Base-by-base conservation (phyloP, 768 basidiomycete genomes). In the Mycena belliarum region DNA sequence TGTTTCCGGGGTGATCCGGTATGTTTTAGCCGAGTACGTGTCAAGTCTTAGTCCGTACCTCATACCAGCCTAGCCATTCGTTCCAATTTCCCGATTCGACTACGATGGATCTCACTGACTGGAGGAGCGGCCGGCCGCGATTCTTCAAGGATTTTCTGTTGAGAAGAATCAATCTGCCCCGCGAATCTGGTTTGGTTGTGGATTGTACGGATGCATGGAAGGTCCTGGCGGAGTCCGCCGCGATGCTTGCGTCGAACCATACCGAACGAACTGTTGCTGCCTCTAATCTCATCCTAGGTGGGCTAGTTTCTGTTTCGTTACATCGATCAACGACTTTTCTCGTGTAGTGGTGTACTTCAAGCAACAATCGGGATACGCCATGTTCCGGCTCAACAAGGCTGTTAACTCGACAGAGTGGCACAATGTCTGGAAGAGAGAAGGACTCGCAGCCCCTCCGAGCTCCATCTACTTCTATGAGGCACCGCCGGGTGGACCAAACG, bases 261-360 rank as follows among this genome's bases (percentile, higher is more conserved):
- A 28, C 23, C 25, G 53, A 60, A 15, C 47, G 41, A 15, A 12
- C 25, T 11, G 3, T 55, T 2, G 44, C 10, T 6, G 49, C 59
- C 37, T 47, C 46, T 16, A 47, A 55, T 25, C 59, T 60, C 14
- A 60, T 60, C 14, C 49, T 60, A 24, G 43, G 59, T 60, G 10
- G 16, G 59, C 18, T n/a, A 18, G 10, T 18, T 12, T 20, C 38
- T 32, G 2, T n/a, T 25, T 43, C 23, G 21, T 16, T 4, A 44
- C 18, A 24, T 46, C 23, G 6, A 28, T 15, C 4, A 44, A 32
- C 44, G 14, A 33, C 35, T 4, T 10, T n/a, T n/a, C n/a, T n/a
- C n/a, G n/a, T 6, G 14, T 32, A 60, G 59, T 60, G 16, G 59
- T 60, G 14, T 60, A 60, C 46, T 55, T 55, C 35, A 60, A 54